Conservation (phyloP, 345 rosid genomes). For the Microcos paniculata region DNA sequence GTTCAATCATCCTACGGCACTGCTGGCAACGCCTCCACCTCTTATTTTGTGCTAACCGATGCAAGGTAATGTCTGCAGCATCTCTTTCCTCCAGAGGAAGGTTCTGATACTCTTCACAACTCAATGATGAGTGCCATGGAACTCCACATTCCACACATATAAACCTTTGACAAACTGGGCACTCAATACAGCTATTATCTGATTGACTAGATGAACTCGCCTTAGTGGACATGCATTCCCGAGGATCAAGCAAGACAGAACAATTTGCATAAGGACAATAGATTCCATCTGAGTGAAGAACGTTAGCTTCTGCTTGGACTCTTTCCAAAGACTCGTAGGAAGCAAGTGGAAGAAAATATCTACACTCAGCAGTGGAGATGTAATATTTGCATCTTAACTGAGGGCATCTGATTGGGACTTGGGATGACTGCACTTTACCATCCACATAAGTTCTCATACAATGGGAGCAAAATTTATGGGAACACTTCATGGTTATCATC, state of each 20-base stretch:
- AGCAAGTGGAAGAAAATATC: conserved; percentile 63
- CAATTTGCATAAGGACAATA: conserved; percentile 90
- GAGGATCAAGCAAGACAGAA: conserved; percentile 73
- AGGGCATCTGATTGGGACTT: conserved; percentile 89
- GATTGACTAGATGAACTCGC: conserved; percentile 80
- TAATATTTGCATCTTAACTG: conserved; percentile 79
- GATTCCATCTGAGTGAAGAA: conserved; percentile 55
- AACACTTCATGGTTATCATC: conserved; percentile 82
- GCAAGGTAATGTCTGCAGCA: conserved; percentile 77
- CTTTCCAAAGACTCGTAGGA: conserved; percentile 58
- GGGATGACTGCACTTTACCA: conserved; percentile 71
- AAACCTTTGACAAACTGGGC: conserved; percentile 85
- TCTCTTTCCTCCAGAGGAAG: conserved; percentile 85
- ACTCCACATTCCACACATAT: conserved; percentile 86
- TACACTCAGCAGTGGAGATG: conserved; percentile 62
- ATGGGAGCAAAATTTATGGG: conserved; percentile 90
- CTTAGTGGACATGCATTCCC: conserved; percentile 63
- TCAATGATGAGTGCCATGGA: conserved; percentile 90
- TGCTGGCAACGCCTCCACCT: conserved; percentile 96
- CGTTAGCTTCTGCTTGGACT: conserved; percentile 68
- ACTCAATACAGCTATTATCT: conserved; percentile 67
- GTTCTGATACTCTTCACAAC: conserved; percentile 86
- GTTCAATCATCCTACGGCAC: conserved; percentile 91
- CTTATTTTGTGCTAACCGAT: conserved; percentile 75
- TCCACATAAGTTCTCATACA: conserved; percentile 90